These are phyloP conservation scores for Coriaria nepalensis DNA, from an alignment of 306 rosid species.

Conservation along the genomic window DNA sequence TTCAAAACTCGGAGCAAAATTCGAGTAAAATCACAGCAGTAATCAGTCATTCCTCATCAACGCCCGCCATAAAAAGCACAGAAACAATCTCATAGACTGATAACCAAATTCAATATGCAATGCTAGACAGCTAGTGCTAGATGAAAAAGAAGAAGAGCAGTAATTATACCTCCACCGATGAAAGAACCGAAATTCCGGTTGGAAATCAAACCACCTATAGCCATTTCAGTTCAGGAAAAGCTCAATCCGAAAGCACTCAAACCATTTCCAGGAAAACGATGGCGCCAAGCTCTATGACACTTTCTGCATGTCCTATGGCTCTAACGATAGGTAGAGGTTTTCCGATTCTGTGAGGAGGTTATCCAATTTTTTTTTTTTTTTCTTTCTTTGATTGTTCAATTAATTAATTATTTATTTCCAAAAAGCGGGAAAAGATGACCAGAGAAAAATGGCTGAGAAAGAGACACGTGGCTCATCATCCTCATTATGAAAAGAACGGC, in stretches of 20 bases:
- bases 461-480: constrained; percentile 52
- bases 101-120: not conserved
- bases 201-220: constrained; percentile 54
- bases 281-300: constrained; percentile 1
- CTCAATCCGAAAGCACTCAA: not conserved
- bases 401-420: constrained; percentile 1
- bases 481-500: not conserved
- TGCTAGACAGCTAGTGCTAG: not conserved
- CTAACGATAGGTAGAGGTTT: constrained; percentile 42
- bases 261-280: constrained; percentile 6
- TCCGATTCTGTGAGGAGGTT: constrained; percentile 7
- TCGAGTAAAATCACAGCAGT: too few species aligned
- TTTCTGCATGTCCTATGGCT: constrained; percentile 8
- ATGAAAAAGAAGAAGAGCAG: not conserved
- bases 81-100: not conserved
- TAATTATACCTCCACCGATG: constrained; percentile 32
- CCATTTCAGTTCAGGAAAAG: constrained; percentile 26
- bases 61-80: too few species aligned
- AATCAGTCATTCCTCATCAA: too few species aligned
- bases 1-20: too few species aligned
- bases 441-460: constrained; percentile 21
- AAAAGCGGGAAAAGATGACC: constrained; percentile 30
- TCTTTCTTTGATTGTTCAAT: not conserved
- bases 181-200: constrained; percentile 55
- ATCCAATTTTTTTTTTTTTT: not conserved